A percentile compares a stretch with the other conserved stretches of the same genome.
Conservation (phyloP, 169 alveolate genomes). For the Perkinsus chesapeaki region DNA sequence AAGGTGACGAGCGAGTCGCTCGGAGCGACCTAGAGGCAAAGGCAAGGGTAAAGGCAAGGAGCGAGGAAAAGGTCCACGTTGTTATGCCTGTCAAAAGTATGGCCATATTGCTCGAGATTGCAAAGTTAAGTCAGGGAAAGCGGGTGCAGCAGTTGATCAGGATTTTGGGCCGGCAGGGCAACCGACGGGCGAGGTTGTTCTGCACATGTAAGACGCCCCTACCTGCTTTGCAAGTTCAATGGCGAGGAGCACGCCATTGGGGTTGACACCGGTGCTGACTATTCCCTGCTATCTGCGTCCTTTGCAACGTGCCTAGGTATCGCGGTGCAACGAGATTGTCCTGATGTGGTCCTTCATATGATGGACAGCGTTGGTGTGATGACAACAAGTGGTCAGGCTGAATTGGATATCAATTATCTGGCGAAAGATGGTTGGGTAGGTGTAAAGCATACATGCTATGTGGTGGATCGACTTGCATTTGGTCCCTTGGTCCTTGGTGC, state of each 20-base stretch:
- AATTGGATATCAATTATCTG: not conserved
- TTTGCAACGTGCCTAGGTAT: not conserved
- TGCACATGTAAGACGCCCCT: not conserved
- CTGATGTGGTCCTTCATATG: not conserved
- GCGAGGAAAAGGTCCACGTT: not conserved
- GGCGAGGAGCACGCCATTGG: not conserved
- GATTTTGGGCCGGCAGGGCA: not conserved
- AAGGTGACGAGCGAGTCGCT: too few relatives aligned
- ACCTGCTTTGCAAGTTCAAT: not conserved
- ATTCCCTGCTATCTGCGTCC: not conserved
- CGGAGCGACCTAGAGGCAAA: not conserved
- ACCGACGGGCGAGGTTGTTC: not conserved
- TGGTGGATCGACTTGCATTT: not conserved
- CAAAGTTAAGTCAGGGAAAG: not conserved
- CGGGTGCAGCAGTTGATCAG: not conserved
- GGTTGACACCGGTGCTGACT: not conserved
- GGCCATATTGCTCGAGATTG: not conserved
- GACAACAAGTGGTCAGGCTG: not conserved
- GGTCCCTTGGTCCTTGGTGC: not conserved
- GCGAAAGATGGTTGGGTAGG: not conserved
- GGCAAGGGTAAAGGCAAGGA: not conserved
- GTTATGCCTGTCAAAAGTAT: not conserved
- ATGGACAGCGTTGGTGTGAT: not conserved
- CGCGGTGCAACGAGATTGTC: not conserved
- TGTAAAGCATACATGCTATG: not conserved